Base-by-base conservation (phyloP, 495 filamentous ascomycete genomes). In the Haplographium delicatum region DNA sequence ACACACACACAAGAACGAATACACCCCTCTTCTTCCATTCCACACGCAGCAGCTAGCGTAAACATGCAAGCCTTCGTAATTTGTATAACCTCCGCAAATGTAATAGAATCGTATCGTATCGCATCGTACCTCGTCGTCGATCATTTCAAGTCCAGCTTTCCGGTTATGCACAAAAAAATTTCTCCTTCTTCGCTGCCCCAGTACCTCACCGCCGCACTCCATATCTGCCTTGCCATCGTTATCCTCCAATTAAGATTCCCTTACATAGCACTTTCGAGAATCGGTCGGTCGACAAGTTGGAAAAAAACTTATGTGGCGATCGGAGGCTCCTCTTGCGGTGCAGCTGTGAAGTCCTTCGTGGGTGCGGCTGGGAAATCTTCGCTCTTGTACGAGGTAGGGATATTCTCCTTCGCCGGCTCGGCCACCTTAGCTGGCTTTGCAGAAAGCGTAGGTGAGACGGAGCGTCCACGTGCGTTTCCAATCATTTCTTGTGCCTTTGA, bases 401-500 rank as follows among this genome's bases (percentile, higher is more conserved):
- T 48, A 46, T 68, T 64, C 53, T 67, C 58, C 47, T 64, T 65
- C 55, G 20, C 24, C 2, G 70, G 43, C 5, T 53, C 52, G 22
- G 60, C 35, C n/a, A n/a, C 48, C 59, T 67, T 71, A 56, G 28
- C 47, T 16, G 42, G 44, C 24, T 48, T 49, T 4, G 35, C 34
- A 40, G 52, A 38, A 7, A 30, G 33, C 18, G 40, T 38, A 33
- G 64, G 67, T 45, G 64, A 69, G 56, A 71, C 57, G 65, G 75
- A 62, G 65, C 72, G 65, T 62, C 70, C 73, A 24, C 74, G 73
- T 23, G 75, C 77, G 47, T 54, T 66, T 25, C 74, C 74, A 37
- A 85, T 80, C 67, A 88, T 79, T 47, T 80, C 80, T 65, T 90
- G 84, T 49, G 89, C 91, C 75, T 93, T 93, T 64, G 79, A 72